Percentiles rank a stretch among this genome's conserved stretches.
Conservation (phyloP, 169 alveolate species). For the Cystoisospora suis region DNA sequence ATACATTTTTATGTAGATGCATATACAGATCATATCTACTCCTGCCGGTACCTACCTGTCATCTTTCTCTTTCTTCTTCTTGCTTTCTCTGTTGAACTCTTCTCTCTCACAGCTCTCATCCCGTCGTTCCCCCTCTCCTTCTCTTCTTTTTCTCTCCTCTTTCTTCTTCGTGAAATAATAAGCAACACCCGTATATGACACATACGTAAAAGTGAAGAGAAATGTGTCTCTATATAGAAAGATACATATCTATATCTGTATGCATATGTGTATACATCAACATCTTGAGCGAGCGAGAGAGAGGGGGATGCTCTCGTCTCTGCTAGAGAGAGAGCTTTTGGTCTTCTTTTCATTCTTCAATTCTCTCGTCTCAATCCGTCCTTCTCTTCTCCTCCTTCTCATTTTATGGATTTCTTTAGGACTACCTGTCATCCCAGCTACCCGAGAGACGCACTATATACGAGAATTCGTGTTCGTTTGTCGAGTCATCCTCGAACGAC, state of each 20-base stretch:
- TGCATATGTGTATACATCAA: too few relatives aligned
- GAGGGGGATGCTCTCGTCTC: too few relatives aligned
- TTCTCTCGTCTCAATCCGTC: too few relatives aligned
- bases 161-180: too few relatives aligned
- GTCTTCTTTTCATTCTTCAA: too few relatives aligned
- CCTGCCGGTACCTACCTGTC: not conserved
- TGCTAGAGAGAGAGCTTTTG: too few relatives aligned
- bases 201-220: too few relatives aligned
- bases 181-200: too few relatives aligned
- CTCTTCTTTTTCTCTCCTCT: not conserved
- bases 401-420: not conserved
- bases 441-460: conserved; percentile 49
- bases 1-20: too few relatives aligned
- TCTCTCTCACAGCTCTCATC: not conserved
- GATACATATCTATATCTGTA: too few relatives aligned
- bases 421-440: conserved; percentile 31
- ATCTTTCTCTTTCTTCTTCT: not conserved
- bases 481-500: conserved; percentile 53
- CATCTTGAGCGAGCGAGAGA: too few relatives aligned
- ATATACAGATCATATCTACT: not conserved
- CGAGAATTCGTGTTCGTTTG: conserved; percentile 46
- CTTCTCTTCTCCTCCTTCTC: not conserved
- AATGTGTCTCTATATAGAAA: too few relatives aligned
- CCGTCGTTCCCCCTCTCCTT: not conserved
- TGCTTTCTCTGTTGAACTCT: not conserved